Evolutionary conservation across 1,284 basidiomycete genomes (phyloP).

Genomic region (Rhodotorula sp.): DNA sequence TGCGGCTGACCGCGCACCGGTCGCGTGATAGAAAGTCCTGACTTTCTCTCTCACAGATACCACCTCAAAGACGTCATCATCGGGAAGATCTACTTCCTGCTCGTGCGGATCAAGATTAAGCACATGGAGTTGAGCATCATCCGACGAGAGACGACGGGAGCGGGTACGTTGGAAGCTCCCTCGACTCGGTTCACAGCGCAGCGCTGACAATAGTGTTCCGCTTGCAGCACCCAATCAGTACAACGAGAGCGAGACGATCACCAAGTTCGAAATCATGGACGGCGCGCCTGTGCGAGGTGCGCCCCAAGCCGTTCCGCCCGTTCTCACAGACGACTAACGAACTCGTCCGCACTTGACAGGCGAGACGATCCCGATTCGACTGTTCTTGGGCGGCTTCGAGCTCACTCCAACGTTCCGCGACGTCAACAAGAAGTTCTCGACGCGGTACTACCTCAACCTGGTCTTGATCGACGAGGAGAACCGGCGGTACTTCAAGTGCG

Average conservation of each 20-base stretch:
- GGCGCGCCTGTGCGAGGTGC: conserved; percentile 86
- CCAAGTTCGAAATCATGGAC: conserved; percentile 99
- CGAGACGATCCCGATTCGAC: conserved; percentile 95
- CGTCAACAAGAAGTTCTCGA: conserved; percentile 98
- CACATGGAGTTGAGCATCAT: conserved; percentile 99
- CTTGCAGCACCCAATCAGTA: conserved; percentile 81
- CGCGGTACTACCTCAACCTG: conserved; percentile 92
- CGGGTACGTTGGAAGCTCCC: conserved; percentile 53
- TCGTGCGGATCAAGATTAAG: conserved; percentile 99
- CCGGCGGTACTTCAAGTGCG: conserved; percentile 78
- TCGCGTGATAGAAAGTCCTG: too few species aligned
- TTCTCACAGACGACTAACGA: not conserved
- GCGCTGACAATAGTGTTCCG: conserved; percentile 14
- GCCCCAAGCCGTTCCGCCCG: conserved; percentile 29
- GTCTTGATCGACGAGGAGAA: conserved; percentile 97
- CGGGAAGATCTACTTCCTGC: conserved; percentile 97
- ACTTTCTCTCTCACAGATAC: conserved; percentile 60
- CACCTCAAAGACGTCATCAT: conserved; percentile 99
- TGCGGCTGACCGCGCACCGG: too few species aligned
- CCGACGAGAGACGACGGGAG: conserved; percentile 90
- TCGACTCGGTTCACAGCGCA: too few species aligned
- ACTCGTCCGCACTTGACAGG: conserved; percentile 54
- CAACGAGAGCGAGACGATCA: conserved; percentile 98
- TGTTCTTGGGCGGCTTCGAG: conserved; percentile 98
- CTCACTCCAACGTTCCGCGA: conserved; percentile 97